phyloP scores from a whole-genome alignment of 2,329 filamentous ascomycete genomes.

The Colletotrichum lindemuthianum region DNA sequence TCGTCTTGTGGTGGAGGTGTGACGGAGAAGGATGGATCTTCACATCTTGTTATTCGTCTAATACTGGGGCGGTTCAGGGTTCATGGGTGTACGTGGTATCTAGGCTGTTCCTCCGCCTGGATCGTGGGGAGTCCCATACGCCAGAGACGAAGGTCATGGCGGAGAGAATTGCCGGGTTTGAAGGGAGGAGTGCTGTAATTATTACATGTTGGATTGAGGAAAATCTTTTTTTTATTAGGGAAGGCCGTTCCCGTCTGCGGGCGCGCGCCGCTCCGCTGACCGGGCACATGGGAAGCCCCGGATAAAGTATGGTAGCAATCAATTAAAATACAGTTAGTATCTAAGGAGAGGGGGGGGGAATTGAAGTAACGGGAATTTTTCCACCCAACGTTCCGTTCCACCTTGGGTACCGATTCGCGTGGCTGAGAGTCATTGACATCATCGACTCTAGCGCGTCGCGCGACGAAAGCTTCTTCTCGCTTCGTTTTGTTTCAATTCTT shows the following conservation, averaged over 20 bases:
- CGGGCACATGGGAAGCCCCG: too few relatives aligned
- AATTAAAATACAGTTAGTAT: too few relatives aligned
- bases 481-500: neutral
- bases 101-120: neutral
- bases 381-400: neutral
- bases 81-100: conserved; percentile 26
- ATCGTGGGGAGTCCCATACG: neutral
- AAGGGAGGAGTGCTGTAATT: too few relatives aligned
- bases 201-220: too few relatives aligned
- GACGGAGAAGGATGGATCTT: too few relatives aligned
- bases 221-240: too few relatives aligned
- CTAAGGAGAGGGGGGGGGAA: neutral
- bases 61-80: conserved; percentile 20
- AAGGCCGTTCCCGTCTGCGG: too few relatives aligned
- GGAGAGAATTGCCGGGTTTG: too few relatives aligned
- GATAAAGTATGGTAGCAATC: too few relatives aligned
- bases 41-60: too few relatives aligned
- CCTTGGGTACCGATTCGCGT: conserved; percentile 2
- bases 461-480: neutral
- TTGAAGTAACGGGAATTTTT: neutral
- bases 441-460: conserved; percentile 48
- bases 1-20: too few relatives aligned
- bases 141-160: neutral
- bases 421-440: conserved; percentile 39
- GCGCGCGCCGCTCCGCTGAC: too few relatives aligned